Evolutionary conservation across 768 basidiomycete genomes (phyloP).

Genomic region (Tephrocybe sp.): DNA sequence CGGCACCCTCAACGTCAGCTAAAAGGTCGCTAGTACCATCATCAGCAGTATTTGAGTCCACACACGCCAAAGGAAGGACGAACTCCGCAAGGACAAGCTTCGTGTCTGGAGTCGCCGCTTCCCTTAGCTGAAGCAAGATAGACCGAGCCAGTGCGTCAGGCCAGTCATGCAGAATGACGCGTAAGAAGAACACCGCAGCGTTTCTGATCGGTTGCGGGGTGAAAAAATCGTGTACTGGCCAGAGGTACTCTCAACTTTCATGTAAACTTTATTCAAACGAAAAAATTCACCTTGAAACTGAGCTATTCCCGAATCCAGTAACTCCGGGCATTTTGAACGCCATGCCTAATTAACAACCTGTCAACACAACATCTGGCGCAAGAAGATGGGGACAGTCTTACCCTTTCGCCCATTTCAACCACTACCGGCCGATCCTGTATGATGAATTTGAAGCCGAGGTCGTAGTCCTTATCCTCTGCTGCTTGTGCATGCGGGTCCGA

Average conservation of each 20-base stretch:
- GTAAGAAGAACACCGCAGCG: slow-evolving; percentile 65
- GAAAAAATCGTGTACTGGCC: slow-evolving; percentile 73
- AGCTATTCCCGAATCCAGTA: slow-evolving; percentile 51
- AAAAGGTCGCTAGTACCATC: slow-evolving; percentile 20
- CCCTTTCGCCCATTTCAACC: slow-evolving; percentile 50
- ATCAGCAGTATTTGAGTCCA: slow-evolving; percentile 38
- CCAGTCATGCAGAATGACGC: slow-evolving; percentile 79
- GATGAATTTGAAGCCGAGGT: slow-evolving; percentile 41
- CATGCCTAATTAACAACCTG: slow-evolving; percentile 38
- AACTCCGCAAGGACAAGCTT: slow-evolving; percentile 70
- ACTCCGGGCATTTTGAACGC: slow-evolving; percentile 54
- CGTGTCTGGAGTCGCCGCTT: slow-evolving; percentile 50
- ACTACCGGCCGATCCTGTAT: slow-evolving; percentile 61
- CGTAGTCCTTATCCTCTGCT: slow-evolving; percentile 13
- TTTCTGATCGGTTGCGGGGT: slow-evolving; percentile 51
- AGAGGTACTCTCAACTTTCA: slow-evolving; percentile 1
- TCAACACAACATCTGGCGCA: not conserved
- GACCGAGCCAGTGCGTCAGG: slow-evolving; percentile 53
- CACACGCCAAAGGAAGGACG: slow-evolving; percentile 66
- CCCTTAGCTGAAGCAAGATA: slow-evolving; percentile 42
- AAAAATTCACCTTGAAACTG: slow-evolving; percentile 44
- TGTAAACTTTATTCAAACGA: not conserved
- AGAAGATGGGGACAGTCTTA: slow-evolving; percentile 22
- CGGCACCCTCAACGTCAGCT: slow-evolving; percentile 48
- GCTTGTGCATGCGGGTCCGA: slow-evolving; percentile 10